phyloP scores from a whole-genome alignment of 306 rosid species.

The Castanopsis chinensis region DNA sequence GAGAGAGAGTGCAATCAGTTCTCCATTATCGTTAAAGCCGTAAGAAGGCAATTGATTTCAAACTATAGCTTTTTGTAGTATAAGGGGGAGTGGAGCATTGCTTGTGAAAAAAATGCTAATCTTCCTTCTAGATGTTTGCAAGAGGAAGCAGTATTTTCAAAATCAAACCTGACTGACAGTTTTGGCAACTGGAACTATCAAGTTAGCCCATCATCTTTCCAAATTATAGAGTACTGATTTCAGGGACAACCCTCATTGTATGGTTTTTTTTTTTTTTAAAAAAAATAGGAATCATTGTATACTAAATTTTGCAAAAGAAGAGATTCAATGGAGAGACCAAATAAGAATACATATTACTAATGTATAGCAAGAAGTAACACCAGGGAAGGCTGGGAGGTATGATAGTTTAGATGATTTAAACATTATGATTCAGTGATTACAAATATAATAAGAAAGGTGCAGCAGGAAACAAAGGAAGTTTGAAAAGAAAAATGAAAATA shows the following conservation, averaged over 20 bases:
- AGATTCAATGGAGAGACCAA: background rate
- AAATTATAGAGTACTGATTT: background rate
- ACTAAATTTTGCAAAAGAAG: background rate
- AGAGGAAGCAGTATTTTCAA: background rate
- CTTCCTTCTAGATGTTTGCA: background rate
- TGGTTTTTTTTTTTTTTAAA: too few relatives aligned
- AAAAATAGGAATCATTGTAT: background rate
- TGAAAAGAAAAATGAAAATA: background rate
- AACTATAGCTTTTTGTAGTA: background rate
- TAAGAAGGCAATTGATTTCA: background rate
- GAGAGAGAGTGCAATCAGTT: background rate
- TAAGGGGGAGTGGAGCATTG: background rate
- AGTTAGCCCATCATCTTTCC: background rate
- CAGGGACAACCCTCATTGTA: background rate
- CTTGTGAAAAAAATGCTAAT: background rate
- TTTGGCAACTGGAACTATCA: background rate
- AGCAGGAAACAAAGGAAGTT: background rate
- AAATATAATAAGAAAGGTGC: background rate
- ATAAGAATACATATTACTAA: background rate
- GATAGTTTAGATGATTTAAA: background rate
- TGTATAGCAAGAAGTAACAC: background rate
- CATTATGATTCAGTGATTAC: background rate
- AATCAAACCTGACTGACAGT: background rate
- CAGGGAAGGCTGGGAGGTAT: background rate
- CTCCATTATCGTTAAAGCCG: background rate